phyloP scores from a whole-genome alignment of 306 rosid species.

The Dalbergia cultrata region DNA sequence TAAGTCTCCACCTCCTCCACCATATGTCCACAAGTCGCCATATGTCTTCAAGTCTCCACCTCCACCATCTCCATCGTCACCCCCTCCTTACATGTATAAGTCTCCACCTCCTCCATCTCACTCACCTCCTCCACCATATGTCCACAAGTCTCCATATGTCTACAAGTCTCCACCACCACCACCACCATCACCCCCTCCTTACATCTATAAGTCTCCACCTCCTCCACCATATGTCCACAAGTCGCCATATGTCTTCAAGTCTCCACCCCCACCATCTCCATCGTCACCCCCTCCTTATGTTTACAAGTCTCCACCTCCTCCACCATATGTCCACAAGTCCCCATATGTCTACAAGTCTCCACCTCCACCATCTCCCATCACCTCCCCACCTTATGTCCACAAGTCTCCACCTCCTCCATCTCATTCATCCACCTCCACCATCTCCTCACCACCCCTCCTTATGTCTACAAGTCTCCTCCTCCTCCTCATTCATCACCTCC shows the following conservation, averaged over 20 bases:
- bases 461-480: no score
- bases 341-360: background rate
- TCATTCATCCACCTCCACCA: no score
- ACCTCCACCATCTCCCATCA: conserved; percentile 24
- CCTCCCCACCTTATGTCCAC: background rate
- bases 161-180: conserved; percentile 13
- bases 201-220: background rate
- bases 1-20: background rate
- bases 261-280: conserved; percentile 49
- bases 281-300: conserved; percentile 44
- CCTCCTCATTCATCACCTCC: conserved; percentile 44
- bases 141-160: background rate
- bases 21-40: background rate
- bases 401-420: conserved; percentile 35
- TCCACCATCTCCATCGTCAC: background rate
- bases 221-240: background rate
- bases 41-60: conserved; percentile 29
- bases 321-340: no score
- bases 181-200: conserved; percentile 1
- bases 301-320: background rate
- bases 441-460: no score
- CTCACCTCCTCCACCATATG: conserved; percentile 24
- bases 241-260: conserved; percentile 10
- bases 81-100: conserved; percentile 17
- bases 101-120: conserved; percentile 29